Base-by-base conservation (phyloP, 2,329 filamentous ascomycete species). In the Colletotrichum gloeosporioides region DNA sequence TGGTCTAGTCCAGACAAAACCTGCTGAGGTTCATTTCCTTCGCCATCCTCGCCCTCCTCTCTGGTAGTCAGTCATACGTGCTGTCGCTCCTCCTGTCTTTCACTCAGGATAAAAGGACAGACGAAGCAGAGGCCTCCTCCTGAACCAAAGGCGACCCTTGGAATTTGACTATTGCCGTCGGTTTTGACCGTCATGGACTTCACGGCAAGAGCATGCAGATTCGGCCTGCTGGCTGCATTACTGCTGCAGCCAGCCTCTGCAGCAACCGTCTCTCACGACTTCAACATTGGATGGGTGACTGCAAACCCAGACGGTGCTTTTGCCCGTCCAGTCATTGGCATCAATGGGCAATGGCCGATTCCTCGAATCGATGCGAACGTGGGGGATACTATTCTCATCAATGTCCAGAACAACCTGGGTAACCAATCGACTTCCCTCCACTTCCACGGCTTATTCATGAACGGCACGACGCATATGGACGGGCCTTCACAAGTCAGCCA, bases 341-440 rank as follows among this genome's bases (percentile, higher is more conserved):
- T 97, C 85, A 96, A 97, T 80, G 91, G 91, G 6, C 83, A 93
- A 85, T 95, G 94, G 93, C 95, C 95, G 3, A 89, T 94, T 69
- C 95, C 95, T 1, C 84, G 85, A 31, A 92, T 95, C 73, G 88
- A 90, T 68, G 93, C 90, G 49, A 89, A 89, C 64, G 86, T 92
- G 66, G 93, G 93, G 73, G 93, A 95, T 81, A 88, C 86, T 27
- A 78, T 94, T 67, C 81, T 93, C 75, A 85, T 93, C 77, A 91
- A 92, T 71, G 87, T 90, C 59, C 84, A 87, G 77, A 94, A 94
- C 81, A 84, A 86, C 27, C 86, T 94, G 8, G 90, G 90, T 8
- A 92, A 94, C 80, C 89, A 93, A 82, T 86, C 88, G 3, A 93
- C 92, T 1, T 91, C 91, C 59, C 84, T 94, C 68, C 92, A 92